A percentile compares a stretch with the other conserved stretches of the same genome.
Evolutionary conservation across 208 protist species (phyloP).

Genomic region (Chromosphaera perkinsii): DNA sequence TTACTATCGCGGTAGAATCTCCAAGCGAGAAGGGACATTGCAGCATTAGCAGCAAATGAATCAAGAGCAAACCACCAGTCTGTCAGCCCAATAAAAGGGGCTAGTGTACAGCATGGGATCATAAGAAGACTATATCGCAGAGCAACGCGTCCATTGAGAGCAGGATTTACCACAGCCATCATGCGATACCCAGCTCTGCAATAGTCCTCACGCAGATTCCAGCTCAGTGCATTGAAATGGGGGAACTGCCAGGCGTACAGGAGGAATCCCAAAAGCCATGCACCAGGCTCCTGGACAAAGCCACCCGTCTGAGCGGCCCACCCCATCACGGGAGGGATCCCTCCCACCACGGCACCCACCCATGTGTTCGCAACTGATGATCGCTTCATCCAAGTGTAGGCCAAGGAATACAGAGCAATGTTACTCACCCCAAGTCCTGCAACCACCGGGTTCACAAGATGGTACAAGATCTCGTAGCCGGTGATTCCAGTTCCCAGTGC

Average conservation of each 20-base stretch:
- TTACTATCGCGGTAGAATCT: constrained; percentile 20
- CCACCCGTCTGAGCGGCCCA: constrained; percentile 24
- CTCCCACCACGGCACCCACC: constrained; percentile 35
- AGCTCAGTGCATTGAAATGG: constrained; percentile 46
- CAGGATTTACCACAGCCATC: constrained; percentile 36
- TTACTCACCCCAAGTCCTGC: constrained; percentile 29
- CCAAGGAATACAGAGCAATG: constrained; percentile 31
- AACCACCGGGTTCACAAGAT: constrained; percentile 17
- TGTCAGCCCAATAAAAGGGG: constrained; percentile 1
- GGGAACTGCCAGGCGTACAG: constrained; percentile 46
- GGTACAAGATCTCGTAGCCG: constrained; percentile 14
- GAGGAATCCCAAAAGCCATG: constrained; percentile 12
- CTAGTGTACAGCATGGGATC: constrained; percentile 11
- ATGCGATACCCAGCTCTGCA: constrained; percentile 35
- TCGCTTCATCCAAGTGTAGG: constrained; percentile 44
- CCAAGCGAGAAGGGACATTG: constrained; percentile 7
- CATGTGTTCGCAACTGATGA: constrained; percentile 35
- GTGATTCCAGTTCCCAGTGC: constrained; percentile 3
- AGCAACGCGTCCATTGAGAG: constrained; percentile 13
- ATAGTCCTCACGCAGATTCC: constrained; percentile 33
- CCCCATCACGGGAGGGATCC: constrained; percentile 47
- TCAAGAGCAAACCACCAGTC: constrained; percentile 1
- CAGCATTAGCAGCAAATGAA: constrained; percentile 6
- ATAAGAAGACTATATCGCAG: constrained; percentile 18
- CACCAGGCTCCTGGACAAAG: constrained; percentile 1